phyloP scores from a whole-genome alignment of 163 green algal species.

The Trebouxiophyceae sp. region DNA sequence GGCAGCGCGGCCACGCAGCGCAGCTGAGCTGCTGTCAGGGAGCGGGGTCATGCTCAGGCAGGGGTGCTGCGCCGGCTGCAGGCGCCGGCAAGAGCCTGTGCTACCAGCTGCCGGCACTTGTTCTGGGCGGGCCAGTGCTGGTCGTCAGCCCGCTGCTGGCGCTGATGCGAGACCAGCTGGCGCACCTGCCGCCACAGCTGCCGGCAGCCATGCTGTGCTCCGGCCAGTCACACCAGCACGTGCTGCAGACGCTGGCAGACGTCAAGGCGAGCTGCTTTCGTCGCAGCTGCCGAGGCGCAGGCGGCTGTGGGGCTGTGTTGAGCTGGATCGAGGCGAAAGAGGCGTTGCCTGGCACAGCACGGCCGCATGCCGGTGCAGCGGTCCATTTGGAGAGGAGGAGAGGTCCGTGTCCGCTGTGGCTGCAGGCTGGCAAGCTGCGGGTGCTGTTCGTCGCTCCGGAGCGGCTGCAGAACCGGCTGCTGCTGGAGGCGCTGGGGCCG shows the following conservation, averaged over 20 bases:
- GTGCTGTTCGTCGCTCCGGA: constrained; percentile 90
- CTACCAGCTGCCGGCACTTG: constrained; percentile 75
- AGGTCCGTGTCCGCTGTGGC: too few species aligned
- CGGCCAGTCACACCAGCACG: constrained; percentile 25
- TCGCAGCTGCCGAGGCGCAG: too few species aligned
- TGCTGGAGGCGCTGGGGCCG: constrained; percentile 36
- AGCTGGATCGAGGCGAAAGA: too few species aligned
- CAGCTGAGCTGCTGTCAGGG: too few species aligned
- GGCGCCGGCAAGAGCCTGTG: constrained; percentile 82
- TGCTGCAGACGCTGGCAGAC: constrained; percentile 19
- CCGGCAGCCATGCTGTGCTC: constrained; percentile 51
- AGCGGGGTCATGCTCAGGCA: too few species aligned
- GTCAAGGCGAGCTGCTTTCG: constrained; percentile 20
- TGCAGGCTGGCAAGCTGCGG: too few species aligned
- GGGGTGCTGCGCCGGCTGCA: constrained; percentile 17
- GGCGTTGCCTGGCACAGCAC: too few species aligned
- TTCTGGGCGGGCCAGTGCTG: constrained; percentile 55
- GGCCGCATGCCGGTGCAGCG: too few species aligned
- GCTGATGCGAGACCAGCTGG: constrained; percentile 92
- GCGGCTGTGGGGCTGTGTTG: too few species aligned
- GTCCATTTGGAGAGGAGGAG: too few species aligned
- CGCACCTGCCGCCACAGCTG: constrained; percentile 42
- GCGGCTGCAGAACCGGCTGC: constrained; percentile 30
- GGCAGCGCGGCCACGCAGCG: too few species aligned
- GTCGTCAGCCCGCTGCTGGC: constrained; percentile 93